Percentiles rank a stretch among this genome's conserved stretches.
These are phyloP conservation scores for Harrya chromipes DNA, from an alignment of 768 basidiomycete genomes.

Conservation along the genomic window DNA sequence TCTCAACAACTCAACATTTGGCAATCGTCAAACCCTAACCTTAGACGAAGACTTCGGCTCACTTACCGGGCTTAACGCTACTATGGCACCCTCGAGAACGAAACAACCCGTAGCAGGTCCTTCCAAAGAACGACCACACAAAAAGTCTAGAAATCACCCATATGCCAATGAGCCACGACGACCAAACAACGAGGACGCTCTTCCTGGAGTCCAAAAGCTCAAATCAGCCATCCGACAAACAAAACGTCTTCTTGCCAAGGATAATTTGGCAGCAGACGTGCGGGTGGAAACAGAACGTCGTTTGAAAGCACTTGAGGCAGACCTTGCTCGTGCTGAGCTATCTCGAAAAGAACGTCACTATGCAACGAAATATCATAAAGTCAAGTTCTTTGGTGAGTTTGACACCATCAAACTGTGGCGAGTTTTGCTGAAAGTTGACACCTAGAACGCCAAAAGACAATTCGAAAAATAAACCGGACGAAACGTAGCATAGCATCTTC, in stretches of 20 bases:
- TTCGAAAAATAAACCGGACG: constrained; percentile 70
- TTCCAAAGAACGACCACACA: constrained; percentile 15
- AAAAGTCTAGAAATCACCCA: constrained; percentile 9
- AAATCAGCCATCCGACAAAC: constrained; percentile 85
- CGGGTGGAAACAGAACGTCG: constrained; percentile 79
- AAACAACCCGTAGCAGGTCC: constrained; percentile 7
- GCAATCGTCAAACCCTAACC: constrained; percentile 16
- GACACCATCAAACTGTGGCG: background rate
- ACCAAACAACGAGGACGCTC: constrained; percentile 11
- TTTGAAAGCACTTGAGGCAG: constrained; percentile 68
- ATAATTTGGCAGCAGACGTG: constrained; percentile 81
- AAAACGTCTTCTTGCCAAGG: constrained; percentile 78
- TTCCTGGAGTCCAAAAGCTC: constrained; percentile 79
- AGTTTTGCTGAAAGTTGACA: background rate
- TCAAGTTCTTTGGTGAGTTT: constrained; percentile 90
- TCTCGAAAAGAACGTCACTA: constrained; percentile 68
- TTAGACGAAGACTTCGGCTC: constrained; percentile 1
- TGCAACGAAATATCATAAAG: constrained; percentile 79
- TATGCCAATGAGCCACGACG: constrained; percentile 12
- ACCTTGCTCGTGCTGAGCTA: constrained; percentile 61
- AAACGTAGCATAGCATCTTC: constrained; percentile 49
- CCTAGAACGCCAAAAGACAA: constrained; percentile 83
- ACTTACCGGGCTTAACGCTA: no score
- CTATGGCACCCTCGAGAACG: constrained; percentile 21
- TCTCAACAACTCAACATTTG: no score